phyloP scores from a whole-genome alignment of 2,329 filamentous ascomycete genomes.

The Pyrenochaeta sp. region DNA sequence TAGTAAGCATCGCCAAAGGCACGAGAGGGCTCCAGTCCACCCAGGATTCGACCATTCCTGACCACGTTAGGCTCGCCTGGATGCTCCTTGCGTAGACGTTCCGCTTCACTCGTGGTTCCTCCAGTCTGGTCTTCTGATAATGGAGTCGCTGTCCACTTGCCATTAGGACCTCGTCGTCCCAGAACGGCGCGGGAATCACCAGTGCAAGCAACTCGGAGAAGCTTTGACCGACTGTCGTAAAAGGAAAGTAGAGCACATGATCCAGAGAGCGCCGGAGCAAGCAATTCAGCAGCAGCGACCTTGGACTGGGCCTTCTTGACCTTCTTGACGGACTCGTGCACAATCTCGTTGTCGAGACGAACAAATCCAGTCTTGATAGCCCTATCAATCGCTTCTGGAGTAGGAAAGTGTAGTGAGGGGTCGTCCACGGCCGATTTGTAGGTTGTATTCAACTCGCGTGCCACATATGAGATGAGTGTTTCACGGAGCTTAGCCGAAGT shows the following conservation, averaged over 20 bases:
- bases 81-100: constrained; percentile 82
- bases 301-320: constrained; percentile 90
- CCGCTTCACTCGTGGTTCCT: constrained; percentile 82
- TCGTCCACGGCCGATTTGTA: constrained; percentile 77
- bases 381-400: constrained; percentile 80
- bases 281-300: constrained; percentile 85
- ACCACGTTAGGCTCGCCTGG: constrained; percentile 89
- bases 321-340: constrained; percentile 89
- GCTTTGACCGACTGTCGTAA: constrained; percentile 87
- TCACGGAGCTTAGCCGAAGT: constrained; percentile 96
- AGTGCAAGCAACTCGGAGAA: constrained; percentile 91
- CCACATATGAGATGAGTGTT: constrained; percentile 89
- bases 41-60: constrained; percentile 86
- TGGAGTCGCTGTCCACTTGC: constrained; percentile 91
- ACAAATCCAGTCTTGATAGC: constrained; percentile 94
- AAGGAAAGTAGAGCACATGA: constrained; percentile 96
- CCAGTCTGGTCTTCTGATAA: constrained; percentile 95
- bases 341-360: constrained; percentile 90
- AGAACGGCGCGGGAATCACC: constrained; percentile 96
- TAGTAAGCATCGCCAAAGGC: constrained; percentile 97
- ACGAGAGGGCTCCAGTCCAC: constrained; percentile 88
- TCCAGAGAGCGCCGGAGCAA: constrained; percentile 93
- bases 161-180: constrained; percentile 76
- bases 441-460: constrained; percentile 88
- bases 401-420: constrained; percentile 67